Evolutionary conservation across 2,329 filamentous ascomycete genomes (phyloP).

Genomic region (Penicillium sp.): DNA sequence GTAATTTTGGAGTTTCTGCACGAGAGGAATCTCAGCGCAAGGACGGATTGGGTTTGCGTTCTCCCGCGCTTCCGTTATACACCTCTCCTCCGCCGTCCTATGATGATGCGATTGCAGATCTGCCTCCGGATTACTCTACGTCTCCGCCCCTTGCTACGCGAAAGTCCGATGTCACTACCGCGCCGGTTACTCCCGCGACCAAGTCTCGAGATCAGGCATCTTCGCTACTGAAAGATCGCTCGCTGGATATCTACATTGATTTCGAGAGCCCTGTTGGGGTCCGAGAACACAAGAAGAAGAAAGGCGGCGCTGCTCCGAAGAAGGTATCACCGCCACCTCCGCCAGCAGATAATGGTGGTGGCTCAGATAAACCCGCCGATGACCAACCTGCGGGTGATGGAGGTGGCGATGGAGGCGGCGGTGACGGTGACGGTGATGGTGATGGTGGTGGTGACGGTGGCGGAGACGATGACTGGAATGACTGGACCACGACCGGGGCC

Average conservation of each 20-base stretch:
- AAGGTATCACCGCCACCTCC: slow-evolving; percentile 14
- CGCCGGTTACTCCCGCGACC: slow-evolving; percentile 2
- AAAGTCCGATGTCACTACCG: slow-evolving; percentile 11
- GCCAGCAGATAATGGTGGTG: slow-evolving; percentile 14
- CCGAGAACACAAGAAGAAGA: slow-evolving; percentile 37
- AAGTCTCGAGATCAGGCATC: slow-evolving; percentile 7
- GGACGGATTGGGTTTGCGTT: slow-evolving; percentile 11
- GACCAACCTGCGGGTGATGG: slow-evolving; percentile 27
- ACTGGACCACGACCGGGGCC: slow-evolving; percentile 34
- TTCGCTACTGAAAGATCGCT: slow-evolving; percentile 8
- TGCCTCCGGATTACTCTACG: slow-evolving; percentile 34
- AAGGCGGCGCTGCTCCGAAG: slow-evolving; percentile 12
- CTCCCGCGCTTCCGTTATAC: slow-evolving; percentile 19
- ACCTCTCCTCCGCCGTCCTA: slow-evolving; percentile 31
- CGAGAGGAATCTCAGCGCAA: not conserved
- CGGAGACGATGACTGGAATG: slow-evolving; percentile 40
- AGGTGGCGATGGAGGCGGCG: slow-evolving; percentile 26
- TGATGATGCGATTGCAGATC: slow-evolving; percentile 29
- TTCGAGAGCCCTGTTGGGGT: slow-evolving; percentile 23
- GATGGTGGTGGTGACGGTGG: slow-evolving; percentile 30
- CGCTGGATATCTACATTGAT: slow-evolving; percentile 20
- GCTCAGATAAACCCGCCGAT: slow-evolving; percentile 31
- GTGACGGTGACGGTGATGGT: slow-evolving; percentile 22
- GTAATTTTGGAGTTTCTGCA: not conserved
- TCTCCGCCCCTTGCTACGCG: slow-evolving; percentile 27